phyloP scores from a whole-genome alignment of 108 stramenopile species.

The Skeletonema potamos region DNA sequence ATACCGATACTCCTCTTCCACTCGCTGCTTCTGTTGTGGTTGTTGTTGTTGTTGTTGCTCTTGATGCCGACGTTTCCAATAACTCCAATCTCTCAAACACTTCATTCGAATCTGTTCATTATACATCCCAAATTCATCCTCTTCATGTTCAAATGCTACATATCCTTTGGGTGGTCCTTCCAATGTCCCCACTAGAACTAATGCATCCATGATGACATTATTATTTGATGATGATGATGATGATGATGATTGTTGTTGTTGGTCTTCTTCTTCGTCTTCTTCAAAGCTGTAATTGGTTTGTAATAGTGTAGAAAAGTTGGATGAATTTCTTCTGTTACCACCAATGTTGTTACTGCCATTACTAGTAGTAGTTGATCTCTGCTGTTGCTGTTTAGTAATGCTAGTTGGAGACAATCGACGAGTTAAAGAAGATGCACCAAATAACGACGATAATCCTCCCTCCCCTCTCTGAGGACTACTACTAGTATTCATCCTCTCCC shows the following conservation, averaged over 20 bases:
- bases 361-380: background rate
- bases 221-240: background rate
- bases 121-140: slow-evolving; percentile 14
- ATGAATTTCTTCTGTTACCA: background rate
- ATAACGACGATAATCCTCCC: background rate
- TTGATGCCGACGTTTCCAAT: background rate
- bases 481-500: background rate
- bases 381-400: background rate
- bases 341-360: background rate
- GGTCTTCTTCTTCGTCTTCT: no score
- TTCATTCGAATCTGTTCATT: background rate
- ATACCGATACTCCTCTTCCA: background rate
- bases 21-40: background rate
- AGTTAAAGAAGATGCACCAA: background rate
- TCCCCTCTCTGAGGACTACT: background rate
- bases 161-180: slow-evolving; percentile 42
- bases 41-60: background rate
- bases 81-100: background rate
- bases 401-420: background rate
- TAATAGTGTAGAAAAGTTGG: no score
- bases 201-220: slow-evolving; percentile 31
- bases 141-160: slow-evolving; percentile 49
- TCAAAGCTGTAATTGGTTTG: background rate
- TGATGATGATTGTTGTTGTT: background rate
- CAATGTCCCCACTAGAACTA: slow-evolving; percentile 47